A percentile compares a stretch with the other conserved stretches of the same genome.
Conservation (phyloP, 768 basidiomycete species). For the Boletus insuetus region DNA sequence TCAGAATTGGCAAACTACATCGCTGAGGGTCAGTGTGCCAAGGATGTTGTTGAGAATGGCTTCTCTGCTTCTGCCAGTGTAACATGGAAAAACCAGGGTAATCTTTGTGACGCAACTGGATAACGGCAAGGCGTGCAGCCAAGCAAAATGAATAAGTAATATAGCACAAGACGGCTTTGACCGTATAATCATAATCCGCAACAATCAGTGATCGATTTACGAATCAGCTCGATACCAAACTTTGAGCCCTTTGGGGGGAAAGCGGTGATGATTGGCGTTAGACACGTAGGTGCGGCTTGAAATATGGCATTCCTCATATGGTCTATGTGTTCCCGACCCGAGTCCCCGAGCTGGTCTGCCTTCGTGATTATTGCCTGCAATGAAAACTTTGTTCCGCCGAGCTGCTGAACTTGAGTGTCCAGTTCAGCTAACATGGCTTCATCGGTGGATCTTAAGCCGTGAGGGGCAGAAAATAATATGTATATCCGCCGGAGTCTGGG, state of each 20-base stretch:
- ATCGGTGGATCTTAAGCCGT: slow-evolving; percentile 57
- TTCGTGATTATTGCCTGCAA: slow-evolving; percentile 75
- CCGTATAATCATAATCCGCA: slow-evolving; percentile 40
- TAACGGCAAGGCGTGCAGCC: background rate
- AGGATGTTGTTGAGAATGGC: too few species aligned
- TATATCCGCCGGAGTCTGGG: slow-evolving; percentile 66
- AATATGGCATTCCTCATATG: slow-evolving; percentile 52
- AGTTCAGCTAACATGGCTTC: slow-evolving; percentile 59
- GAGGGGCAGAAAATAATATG: slow-evolving; percentile 66
- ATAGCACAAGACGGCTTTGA: background rate
- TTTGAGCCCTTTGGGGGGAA: slow-evolving; percentile 46
- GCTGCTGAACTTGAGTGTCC: slow-evolving; percentile 28
- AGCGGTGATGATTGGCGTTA: slow-evolving; percentile 61
- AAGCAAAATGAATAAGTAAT: background rate
- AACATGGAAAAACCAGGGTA: background rate
- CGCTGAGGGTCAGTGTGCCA: too few species aligned
- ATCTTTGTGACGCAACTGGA: background rate
- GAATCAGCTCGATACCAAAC: slow-evolving; percentile 56
- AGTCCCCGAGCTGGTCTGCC: slow-evolving; percentile 47
- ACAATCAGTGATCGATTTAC: slow-evolving; percentile 57
- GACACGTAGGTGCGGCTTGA: slow-evolving; percentile 53
- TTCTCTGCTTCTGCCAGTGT: too few species aligned
- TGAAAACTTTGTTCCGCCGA: slow-evolving; percentile 46
- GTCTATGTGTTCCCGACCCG: slow-evolving; percentile 36
- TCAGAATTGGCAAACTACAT: background rate